These are phyloP conservation scores for Aechmea fasciata DNA, from an alignment of 176 grass and related monocot genomes.

Conservation along the genomic window DNA sequence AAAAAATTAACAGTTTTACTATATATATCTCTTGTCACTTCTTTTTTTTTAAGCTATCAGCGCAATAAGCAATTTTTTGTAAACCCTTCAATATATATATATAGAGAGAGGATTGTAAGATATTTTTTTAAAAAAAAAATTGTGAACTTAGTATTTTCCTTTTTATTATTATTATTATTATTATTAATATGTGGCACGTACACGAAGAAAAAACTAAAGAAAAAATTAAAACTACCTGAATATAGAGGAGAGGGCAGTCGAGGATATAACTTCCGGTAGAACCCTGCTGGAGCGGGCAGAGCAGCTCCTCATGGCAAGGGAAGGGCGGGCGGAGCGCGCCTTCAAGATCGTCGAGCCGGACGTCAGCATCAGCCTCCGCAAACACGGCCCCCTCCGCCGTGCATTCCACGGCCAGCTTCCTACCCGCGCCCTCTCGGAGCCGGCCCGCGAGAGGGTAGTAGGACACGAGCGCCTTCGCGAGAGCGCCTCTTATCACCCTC, in stretches of 20 bases:
- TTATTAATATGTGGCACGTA: too few relatives aligned
- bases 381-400: slow-evolving; percentile 20
- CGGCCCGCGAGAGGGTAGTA: slow-evolving; percentile 16
- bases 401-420: slow-evolving; percentile 13
- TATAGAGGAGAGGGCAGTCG: neutral
- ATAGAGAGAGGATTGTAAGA: too few relatives aligned
- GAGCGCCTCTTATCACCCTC: slow-evolving; percentile 1
- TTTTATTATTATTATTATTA: too few relatives aligned
- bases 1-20: too few relatives aligned
- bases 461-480: slow-evolving; percentile 1
- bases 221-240: neutral
- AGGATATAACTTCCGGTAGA: neutral
- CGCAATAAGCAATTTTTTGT: too few relatives aligned
- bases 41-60: too few relatives aligned
- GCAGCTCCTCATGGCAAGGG: neutral
- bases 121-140: too few relatives aligned
- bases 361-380: slow-evolving; percentile 6
- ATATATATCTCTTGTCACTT: too few relatives aligned
- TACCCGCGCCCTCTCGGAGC: neutral
- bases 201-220: neutral
- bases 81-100: too few relatives aligned
- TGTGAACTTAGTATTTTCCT: too few relatives aligned
- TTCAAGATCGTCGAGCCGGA: slow-evolving; percentile 4
- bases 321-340: neutral
- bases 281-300: neutral